Evolutionary conservation across 2,329 filamentous ascomycete species (phyloP).

Genomic region (Sclerotinia subarctica): DNA sequence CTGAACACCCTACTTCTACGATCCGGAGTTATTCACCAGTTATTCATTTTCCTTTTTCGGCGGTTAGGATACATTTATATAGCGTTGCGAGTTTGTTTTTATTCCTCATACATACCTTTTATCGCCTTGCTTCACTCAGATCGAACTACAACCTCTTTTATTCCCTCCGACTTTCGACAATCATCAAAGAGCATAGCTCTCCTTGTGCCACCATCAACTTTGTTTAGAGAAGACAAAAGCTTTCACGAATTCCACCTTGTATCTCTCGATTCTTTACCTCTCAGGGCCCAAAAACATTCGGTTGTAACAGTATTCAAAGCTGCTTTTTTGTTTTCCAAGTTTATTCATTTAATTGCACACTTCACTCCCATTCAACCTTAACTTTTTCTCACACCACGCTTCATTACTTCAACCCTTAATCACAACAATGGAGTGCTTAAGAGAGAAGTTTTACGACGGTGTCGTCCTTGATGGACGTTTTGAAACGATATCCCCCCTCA

Average conservation of each 20-base stretch:
- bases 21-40: constrained; percentile 38
- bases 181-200: constrained; percentile 34
- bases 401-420: constrained; percentile 22
- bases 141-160: constrained; percentile 26
- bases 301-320: constrained; percentile 37
- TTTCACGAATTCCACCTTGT: constrained; percentile 35
- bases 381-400: constrained; percentile 9
- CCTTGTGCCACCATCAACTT: constrained; percentile 34
- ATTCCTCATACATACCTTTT: constrained; percentile 28
- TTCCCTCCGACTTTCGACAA: constrained; percentile 26
- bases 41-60: constrained; percentile 33
- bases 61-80: constrained; percentile 40
- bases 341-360: constrained; percentile 29
- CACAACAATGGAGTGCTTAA: constrained; percentile 75
- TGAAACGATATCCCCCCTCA: constrained; percentile 87
- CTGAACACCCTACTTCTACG: constrained; percentile 40
- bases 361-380: constrained; percentile 22
- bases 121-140: constrained; percentile 20
- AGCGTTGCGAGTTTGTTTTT: constrained; percentile 40
- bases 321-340: constrained; percentile 24
- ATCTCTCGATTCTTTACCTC: constrained; percentile 27
- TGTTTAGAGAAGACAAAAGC: constrained; percentile 41
- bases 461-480: constrained; percentile 86
- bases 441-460: constrained; percentile 74
- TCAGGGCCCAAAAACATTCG: constrained; percentile 35